Evolutionary conservation across 2,329 filamentous ascomycete species (phyloP).

Genomic region (Cercospora berteroae): DNA sequence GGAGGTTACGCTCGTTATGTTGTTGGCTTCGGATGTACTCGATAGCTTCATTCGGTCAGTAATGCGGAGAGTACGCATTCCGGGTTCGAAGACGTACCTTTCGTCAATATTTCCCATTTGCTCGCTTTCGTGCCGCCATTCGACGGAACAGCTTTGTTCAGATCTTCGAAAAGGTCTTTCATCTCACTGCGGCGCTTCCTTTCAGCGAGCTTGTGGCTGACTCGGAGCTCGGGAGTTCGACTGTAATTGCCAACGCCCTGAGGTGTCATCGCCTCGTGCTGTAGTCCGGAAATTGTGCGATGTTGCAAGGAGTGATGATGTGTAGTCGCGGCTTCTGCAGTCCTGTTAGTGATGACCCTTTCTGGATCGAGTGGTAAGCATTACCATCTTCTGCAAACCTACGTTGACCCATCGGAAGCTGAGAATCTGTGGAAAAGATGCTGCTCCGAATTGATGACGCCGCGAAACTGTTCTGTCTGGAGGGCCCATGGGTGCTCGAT

Average conservation of each 20-base stretch:
- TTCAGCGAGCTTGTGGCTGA: slow-evolving; percentile 83
- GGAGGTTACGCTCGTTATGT: slow-evolving; percentile 41
- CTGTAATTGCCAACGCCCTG: slow-evolving; percentile 72
- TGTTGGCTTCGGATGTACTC: slow-evolving; percentile 48
- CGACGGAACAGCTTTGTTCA: slow-evolving; percentile 74
- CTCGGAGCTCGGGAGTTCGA: slow-evolving; percentile 73
- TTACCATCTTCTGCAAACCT: slow-evolving; percentile 62
- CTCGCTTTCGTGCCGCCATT: slow-evolving; percentile 80
- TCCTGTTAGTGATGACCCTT: slow-evolving; percentile 6
- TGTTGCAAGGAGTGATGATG: slow-evolving; percentile 78
- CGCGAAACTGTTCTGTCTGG: slow-evolving; percentile 71
- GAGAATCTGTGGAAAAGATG: slow-evolving; percentile 72
- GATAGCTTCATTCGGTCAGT: slow-evolving; percentile 42
- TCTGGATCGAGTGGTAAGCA: neutral
- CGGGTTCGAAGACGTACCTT: slow-evolving; percentile 57
- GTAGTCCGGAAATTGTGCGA: slow-evolving; percentile 65
- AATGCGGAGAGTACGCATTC: neutral
- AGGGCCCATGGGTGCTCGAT: slow-evolving; percentile 53
- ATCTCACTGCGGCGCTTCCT: slow-evolving; percentile 81
- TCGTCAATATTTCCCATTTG: slow-evolving; percentile 86
- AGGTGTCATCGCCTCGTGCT: slow-evolving; percentile 54
- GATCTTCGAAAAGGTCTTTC: slow-evolving; percentile 81
- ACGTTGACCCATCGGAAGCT: slow-evolving; percentile 68
- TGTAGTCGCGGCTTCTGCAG: slow-evolving; percentile 44
- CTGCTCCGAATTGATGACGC: slow-evolving; percentile 77